phyloP scores from a whole-genome alignment of 192 early-diverging fungal species.

The Coemansia sp. region DNA sequence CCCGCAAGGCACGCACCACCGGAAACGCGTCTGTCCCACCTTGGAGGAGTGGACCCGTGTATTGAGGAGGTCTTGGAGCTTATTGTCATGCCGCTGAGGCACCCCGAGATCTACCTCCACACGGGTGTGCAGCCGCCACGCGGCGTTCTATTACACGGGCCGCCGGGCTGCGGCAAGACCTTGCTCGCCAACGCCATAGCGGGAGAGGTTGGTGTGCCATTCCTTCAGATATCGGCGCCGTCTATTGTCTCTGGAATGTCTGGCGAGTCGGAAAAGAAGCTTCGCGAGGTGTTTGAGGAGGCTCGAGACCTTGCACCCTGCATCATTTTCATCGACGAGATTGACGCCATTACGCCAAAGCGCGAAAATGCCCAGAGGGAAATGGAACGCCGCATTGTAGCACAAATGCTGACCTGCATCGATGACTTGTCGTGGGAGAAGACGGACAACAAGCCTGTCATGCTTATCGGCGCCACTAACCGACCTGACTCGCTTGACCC shows the following conservation, averaged over 20 bases:
- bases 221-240: constrained; percentile 91
- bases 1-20: constrained; percentile 44
- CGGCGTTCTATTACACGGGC: constrained; percentile 93
- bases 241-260: constrained; percentile 97
- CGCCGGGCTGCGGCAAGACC: constrained; percentile 97
- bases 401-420: constrained; percentile 94
- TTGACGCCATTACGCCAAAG: constrained; percentile 94
- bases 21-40: constrained; percentile 63
- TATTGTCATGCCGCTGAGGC: constrained; percentile 89
- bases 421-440: constrained; percentile 92
- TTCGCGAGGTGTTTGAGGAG: constrained; percentile 97
- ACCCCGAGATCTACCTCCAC: constrained; percentile 89
- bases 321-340: constrained; percentile 96
- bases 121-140: constrained; percentile 92
- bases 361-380: constrained; percentile 75
- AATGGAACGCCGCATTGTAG: constrained; percentile 95
- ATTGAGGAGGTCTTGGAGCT: constrained; percentile 89
- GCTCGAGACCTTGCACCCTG: constrained; percentile 84
- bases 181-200: constrained; percentile 95
- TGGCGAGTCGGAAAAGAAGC: constrained; percentile 97
- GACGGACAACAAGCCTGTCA: constrained; percentile 78
- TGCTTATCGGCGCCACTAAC: constrained; percentile 91
- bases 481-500: constrained; percentile 84
- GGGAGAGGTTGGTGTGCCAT: constrained; percentile 87
- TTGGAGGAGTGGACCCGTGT: constrained; percentile 91